phyloP scores from a whole-genome alignment of 257 asterid species.

The Euphrasia confusa region DNA sequence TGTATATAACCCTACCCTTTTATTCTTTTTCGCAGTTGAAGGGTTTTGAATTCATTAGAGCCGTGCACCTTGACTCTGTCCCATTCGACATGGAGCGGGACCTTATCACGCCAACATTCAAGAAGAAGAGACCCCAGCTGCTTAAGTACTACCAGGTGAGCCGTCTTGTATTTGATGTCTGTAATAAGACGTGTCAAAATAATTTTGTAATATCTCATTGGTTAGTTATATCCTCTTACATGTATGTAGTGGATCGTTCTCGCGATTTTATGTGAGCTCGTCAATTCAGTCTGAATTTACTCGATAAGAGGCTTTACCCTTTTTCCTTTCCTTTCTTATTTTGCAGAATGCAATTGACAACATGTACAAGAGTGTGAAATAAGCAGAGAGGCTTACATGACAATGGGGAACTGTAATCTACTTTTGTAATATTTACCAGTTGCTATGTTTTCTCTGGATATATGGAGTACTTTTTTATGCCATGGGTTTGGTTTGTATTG shows the following conservation, averaged over 20 bases:
- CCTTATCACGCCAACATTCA: conserved; percentile 91
- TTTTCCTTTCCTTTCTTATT: neutral
- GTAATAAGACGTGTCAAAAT: neutral
- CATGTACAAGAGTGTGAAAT: conserved; percentile 59
- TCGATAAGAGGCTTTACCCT: neutral
- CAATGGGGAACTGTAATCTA: neutral
- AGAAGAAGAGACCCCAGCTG: conserved; percentile 90
- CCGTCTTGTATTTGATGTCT: conserved; percentile 13
- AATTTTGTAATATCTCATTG: no score
- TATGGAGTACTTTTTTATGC: neutral
- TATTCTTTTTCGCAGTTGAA: conserved; percentile 54
- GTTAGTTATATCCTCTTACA: no score
- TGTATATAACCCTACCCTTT: conserved; percentile 15
- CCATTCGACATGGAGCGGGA: conserved; percentile 94
- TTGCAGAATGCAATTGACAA: conserved; percentile 60
- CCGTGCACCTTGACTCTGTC: conserved; percentile 84
- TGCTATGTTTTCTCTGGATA: neutral
- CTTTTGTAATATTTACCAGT: neutral
- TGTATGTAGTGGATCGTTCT: no score
- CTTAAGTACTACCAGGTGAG: conserved; percentile 82
- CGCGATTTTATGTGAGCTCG: no score
- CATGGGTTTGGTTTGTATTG: conserved; percentile 20
- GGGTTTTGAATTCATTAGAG: conserved; percentile 82
- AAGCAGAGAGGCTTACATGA: conserved; percentile 30
- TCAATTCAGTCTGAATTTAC: no score